Conservation (phyloP, 805 yeast genomes). For the Myxozyma vanderwaltii region DNA sequence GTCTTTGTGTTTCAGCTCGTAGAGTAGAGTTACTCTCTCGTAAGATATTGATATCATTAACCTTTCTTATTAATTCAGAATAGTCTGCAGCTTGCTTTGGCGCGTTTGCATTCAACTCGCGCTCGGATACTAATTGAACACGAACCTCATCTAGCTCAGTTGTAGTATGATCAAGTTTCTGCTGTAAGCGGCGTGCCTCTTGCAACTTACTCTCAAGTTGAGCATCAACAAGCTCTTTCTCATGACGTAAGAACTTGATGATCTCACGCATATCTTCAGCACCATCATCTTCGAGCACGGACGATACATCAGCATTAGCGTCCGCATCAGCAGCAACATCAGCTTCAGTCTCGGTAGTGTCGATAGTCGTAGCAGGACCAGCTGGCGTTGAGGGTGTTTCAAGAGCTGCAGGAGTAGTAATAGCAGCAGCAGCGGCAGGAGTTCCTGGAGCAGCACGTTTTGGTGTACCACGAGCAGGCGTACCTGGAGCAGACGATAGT, state of each 20-base stretch:
- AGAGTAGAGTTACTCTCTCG: slow-evolving; percentile 70
- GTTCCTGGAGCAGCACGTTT: not conserved
- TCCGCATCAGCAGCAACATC: not conserved
- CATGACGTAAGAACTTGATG: slow-evolving; percentile 65
- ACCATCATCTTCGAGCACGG: slow-evolving; percentile 18
- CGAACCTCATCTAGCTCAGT: slow-evolving; percentile 57
- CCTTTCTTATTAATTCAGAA: slow-evolving; percentile 52
- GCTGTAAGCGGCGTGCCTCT: slow-evolving; percentile 58
- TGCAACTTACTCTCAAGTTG: slow-evolving; percentile 56
- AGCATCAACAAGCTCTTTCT: slow-evolving; percentile 68
- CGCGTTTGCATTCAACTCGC: slow-evolving; percentile 14
- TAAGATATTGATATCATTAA: slow-evolving; percentile 62
- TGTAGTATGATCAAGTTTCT: slow-evolving; percentile 51
- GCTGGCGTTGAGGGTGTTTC: not conserved
- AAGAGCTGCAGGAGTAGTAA: not conserved
- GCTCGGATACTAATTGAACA: slow-evolving; percentile 50
- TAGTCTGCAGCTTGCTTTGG: slow-evolving; percentile 44
- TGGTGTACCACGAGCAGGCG: slow-evolving; percentile 7
- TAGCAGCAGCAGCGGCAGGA: slow-evolving; percentile 2
- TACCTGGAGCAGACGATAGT: slow-evolving; percentile 1
- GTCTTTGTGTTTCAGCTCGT: slow-evolving; percentile 52
- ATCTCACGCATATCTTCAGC: slow-evolving; percentile 52
- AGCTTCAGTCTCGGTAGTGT: slow-evolving; percentile 5
- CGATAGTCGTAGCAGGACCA: slow-evolving; percentile 4
- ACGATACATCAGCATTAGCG: not conserved